Evolutionary conservation across 208 protist genomes (phyloP), one percentile per base, ranked within the genome.

Genomic region (Trichomonas vaginalis): DNA sequence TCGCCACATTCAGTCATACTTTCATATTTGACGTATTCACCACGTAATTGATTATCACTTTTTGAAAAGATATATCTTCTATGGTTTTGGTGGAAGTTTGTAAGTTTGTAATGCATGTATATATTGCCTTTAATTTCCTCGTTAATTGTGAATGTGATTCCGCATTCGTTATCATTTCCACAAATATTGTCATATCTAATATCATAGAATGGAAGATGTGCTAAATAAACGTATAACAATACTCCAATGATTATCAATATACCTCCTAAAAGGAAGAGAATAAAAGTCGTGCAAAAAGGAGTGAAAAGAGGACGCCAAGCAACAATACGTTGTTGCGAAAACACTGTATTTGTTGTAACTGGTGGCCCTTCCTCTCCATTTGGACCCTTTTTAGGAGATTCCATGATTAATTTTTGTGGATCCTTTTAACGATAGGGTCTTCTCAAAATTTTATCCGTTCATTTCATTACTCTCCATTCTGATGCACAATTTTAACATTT

Each of bases 61-160:
- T 48, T 46, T 10, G 82, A 90, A 1, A 39, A 14, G 32, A 48
- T 3, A 9, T 45, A 39, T 90, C 82, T 46, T 35, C 82, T 9
- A n/a, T 90, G 82, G 42, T 90, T 90, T 90, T 90, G 82, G 42
- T 90, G 48, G 48, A 90, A 90, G n/a, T 90, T 90, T 15, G 82
- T 39, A 46, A 90, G 82, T 39, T 48, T 17, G 42, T 90, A 90
- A 3, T 39, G 37, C 8, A 90, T 27, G 10, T 39, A 4, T 10
- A 90, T 90, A 14, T 90, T 21, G 3, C 82, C 82, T 48, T 17
- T 86, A 45, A 86, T 45, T 27, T 37, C 35, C 42, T 86, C 79
- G 17, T 17, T 37, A 86, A 86, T 10, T 15, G 14, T 45, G 4
- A 86, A 45, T 14, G 0, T 9, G 15, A 86, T 42, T 86, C 14